Base-by-base conservation (phyloP, 768 basidiomycete genomes). In the Butyriboletus loyo region DNA sequence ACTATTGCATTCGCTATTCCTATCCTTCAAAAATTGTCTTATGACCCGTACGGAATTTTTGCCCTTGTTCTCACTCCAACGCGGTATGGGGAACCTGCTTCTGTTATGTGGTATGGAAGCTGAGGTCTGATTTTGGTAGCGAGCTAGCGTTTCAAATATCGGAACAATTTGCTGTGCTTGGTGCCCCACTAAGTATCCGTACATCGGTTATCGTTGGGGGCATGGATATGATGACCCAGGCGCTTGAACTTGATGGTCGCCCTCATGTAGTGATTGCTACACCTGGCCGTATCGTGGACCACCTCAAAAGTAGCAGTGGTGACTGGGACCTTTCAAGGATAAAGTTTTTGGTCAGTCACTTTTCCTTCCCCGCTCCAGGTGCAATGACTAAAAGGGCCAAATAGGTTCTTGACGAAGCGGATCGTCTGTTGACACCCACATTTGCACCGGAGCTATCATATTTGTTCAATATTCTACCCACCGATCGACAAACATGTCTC, bases 171-270 rank as follows among this genome's bases (percentile, higher is more conserved):
- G 83, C 86, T 2, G 94, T 94, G 6, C 78, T 99, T 2, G 96
- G 97, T 24, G 77, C 82, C 17, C 76, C 92, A 11, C 72, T 97
- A 53, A 92, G 87, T 63, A 71, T 92, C 43, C 84, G 85, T 28
- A 96, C 93, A 9, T 82, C 88, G 10, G 93, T 98, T 8, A 75
- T 98, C 30, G 94, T 98, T 2, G 97, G 97, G 17, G 97, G 97
- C 6, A 96, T 99, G 92, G 97, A 99, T 62, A 96, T 96, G 87
- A 92, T 97, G 77, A 68, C 84, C 1, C 97, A 99, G 67, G 92
- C 96, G 0, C 75, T 91, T 17, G 93, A 95, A 62, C 81, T 99
- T 14, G 77, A 79, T 3, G 82, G 85, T 57, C 81, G 89, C 37
- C 97, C 97, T 0, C 97, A 98, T 66, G 80, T 99, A 34, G 86